Base-by-base conservation (phyloP, 805 yeast genomes). In the Starmerella etchellsii region DNA sequence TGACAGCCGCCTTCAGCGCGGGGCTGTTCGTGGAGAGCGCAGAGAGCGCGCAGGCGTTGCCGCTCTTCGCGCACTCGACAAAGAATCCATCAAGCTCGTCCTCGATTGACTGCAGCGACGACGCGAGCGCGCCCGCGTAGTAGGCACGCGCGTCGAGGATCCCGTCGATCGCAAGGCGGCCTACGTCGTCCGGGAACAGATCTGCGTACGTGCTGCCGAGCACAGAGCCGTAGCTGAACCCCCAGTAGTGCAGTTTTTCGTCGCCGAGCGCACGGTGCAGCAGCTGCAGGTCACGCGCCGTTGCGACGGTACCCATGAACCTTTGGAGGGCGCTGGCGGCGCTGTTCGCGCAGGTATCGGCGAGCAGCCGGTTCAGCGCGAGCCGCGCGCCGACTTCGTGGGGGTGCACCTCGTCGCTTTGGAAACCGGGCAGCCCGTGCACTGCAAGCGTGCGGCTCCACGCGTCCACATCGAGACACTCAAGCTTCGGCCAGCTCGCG, bases 231-330 rank as follows among this genome's bases (percentile, higher is more conserved):
- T 51, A 51, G 27, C 52, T 47, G 43, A 48, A 51, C 21, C 54
- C 54, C 54, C 54, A 51, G 41, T 51, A 51, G 40, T 51, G 48
- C 26, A 51, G 37, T 36, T 50, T 50, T 2, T 27, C 42, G 39
- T 51, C 54, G 4, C 54, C 54, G 20, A 51, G 35, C 9, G 54
- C 52, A 4, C 34, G 28, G 40, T 52, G 52, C 14, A 51, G 33
- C 27, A 45, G 48, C 15, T 43, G 34, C 54, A 51, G 48, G 30
- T 51, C 54, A 9, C 52, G 46, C 4, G 50, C 50, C 14, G 48
- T 53, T 30, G 43, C 36, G 2, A 53, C 44, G 7, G 54, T 50
- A 28, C 49, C 31, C 35, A 51, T 36, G 33, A 37, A 50, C 19
- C 40, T 35, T 24, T 41, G 34, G 20, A 33, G 21, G 18, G 37